Conservation (phyloP, 108 stramenopile genomes). For the Discostella stelligeroides region DNA sequence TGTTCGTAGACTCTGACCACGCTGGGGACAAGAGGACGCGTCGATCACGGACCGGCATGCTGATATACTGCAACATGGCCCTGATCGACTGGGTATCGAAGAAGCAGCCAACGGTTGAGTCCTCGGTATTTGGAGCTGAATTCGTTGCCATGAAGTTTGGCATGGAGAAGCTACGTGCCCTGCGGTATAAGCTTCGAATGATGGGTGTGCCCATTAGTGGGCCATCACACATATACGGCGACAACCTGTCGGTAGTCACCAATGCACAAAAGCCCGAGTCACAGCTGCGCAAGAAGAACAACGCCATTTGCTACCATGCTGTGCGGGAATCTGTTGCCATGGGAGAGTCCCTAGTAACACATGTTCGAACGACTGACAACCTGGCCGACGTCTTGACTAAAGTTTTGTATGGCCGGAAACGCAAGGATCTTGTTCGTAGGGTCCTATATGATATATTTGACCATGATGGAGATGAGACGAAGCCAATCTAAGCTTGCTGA, state of each 20-base stretch:
- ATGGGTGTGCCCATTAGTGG: constrained; percentile 7
- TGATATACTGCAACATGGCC: neutral
- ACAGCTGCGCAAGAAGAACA: neutral
- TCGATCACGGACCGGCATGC: neutral
- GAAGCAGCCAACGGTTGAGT: constrained; percentile 6
- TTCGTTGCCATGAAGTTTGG: constrained; percentile 13
- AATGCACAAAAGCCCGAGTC: constrained; percentile 1
- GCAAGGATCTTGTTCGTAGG: neutral
- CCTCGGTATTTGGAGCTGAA: constrained; percentile 11
- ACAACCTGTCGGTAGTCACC: constrained; percentile 14
- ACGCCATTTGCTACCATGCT: constrained; percentile 3
- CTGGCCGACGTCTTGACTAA: neutral
- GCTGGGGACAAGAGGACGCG: constrained; percentile 5
- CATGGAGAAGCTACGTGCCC: neutral
- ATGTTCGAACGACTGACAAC: neutral
- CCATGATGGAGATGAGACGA: neutral
- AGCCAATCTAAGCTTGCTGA: neutral
- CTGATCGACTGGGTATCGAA: constrained; percentile 7
- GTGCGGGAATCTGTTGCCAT: constrained; percentile 10
- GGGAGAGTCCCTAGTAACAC: constrained; percentile 8
- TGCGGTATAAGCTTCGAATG: constrained; percentile 9
- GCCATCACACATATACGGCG: constrained; percentile 11
- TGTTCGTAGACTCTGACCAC: neutral
- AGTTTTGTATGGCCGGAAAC: neutral
- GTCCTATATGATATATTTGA: neutral